Conservation (phyloP, 768 basidiomycete genomes). For the Leccinum broughii region DNA sequence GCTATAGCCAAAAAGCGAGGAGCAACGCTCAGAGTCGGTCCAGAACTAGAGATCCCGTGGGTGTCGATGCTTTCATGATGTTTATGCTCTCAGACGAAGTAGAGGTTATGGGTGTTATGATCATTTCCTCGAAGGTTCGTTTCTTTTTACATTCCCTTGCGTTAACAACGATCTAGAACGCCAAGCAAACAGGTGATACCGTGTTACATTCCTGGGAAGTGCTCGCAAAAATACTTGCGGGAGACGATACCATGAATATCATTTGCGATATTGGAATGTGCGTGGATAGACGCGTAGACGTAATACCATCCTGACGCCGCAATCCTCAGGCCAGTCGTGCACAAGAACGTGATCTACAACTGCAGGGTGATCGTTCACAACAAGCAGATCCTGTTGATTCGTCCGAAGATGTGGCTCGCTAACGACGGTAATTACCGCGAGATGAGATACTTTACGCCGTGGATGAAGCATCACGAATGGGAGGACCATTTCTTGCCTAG, state of each 20-base stretch:
- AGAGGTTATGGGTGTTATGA: slow-evolving; percentile 98
- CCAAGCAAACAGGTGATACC: slow-evolving; percentile 73
- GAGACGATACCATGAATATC: slow-evolving; percentile 79
- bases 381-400: slow-evolving; percentile 86
- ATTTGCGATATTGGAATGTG: slow-evolving; percentile 97
- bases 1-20: slow-evolving; percentile 83
- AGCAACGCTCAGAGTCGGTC: slow-evolving; percentile 90
- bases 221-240: slow-evolving; percentile 83
- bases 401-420: slow-evolving; percentile 99
- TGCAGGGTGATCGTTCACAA: slow-evolving; percentile 89
- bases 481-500: slow-evolving; percentile 93
- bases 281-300: slow-evolving; percentile 24
- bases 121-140: slow-evolving; percentile 90
- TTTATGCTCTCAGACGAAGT: slow-evolving; percentile 6
- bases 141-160: background rate
- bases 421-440: slow-evolving; percentile 98
- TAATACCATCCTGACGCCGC: slow-evolving; percentile 4
- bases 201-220: slow-evolving; percentile 98
- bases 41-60: slow-evolving; percentile 94
- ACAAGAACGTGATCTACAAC: slow-evolving; percentile 99
- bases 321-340: slow-evolving; percentile 79
- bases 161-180: background rate
- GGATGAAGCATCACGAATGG: slow-evolving; percentile 84
- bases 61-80: slow-evolving; percentile 16
- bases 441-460: slow-evolving; percentile 90